phyloP scores from a whole-genome alignment of 495 filamentous ascomycete genomes.

The Apiosordaria backusii region DNA sequence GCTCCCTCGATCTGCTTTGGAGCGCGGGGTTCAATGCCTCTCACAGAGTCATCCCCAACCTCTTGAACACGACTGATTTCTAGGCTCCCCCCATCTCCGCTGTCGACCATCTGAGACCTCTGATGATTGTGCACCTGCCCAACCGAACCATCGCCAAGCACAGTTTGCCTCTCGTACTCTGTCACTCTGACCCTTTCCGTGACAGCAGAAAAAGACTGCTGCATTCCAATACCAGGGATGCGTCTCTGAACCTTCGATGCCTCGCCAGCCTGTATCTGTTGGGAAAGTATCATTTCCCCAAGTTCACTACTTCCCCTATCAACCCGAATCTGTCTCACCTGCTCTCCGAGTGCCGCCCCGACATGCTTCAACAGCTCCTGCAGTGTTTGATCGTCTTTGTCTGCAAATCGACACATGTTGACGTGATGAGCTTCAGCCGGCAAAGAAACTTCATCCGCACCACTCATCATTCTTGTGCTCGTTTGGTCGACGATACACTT shows the following conservation, averaged over 20 bases:
- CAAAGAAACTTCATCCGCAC: neutral
- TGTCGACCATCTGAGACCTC: neutral
- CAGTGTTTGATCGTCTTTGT: neutral
- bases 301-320: no score
- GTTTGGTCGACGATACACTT: slow-evolving; percentile 16
- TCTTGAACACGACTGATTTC: neutral
- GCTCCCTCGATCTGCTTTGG: neutral
- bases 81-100: neutral
- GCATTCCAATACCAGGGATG: neutral
- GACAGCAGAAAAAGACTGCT: neutral
- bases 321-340: neutral
- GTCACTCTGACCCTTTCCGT: neutral
- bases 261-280: neutral
- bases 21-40: neutral
- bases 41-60: neutral
- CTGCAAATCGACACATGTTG: neutral
- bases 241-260: neutral
- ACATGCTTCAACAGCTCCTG: neutral
- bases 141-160: neutral
- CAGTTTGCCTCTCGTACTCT: neutral
- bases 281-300: neutral
- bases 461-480: neutral
- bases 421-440: neutral
- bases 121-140: neutral
- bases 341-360: neutral